phyloP scores from a whole-genome alignment of 352 stramenopile species.

The Peronospora tabacina region DNA sequence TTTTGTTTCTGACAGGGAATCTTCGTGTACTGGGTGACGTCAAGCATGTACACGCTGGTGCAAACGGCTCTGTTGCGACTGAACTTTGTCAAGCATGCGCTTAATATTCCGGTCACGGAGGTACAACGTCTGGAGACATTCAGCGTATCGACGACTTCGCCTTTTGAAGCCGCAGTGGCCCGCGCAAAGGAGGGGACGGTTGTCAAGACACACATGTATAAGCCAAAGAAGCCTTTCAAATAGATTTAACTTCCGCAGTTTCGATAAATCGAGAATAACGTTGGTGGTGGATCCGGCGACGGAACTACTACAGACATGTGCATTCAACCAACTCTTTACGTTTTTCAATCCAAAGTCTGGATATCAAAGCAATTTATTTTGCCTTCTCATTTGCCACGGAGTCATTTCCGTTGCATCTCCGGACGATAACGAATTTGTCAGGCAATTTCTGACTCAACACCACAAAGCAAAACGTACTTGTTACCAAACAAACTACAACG shows the following conservation, averaged over 20 bases:
- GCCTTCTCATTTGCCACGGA: conserved; percentile 4
- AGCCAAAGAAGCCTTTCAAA: conserved; percentile 36
- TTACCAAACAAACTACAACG: not conserved
- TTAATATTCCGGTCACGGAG: conserved; percentile 50
- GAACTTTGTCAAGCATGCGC: conserved; percentile 40
- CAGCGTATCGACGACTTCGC: conserved; percentile 34
- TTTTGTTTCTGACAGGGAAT: conserved; percentile 40
- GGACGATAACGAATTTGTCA: conserved; percentile 43
- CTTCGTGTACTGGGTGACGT: conserved; percentile 84
- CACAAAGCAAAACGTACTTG: conserved; percentile 1
- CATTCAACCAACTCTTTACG: conserved; percentile 2
- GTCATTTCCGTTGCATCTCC: conserved; percentile 7
- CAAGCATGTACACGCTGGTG: conserved; percentile 66
- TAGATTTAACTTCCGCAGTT: conserved; percentile 26
- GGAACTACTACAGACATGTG: conserved; percentile 6
- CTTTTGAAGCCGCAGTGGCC: conserved; percentile 64
- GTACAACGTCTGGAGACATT: conserved; percentile 31
- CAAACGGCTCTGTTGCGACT: conserved; percentile 58
- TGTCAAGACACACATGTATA: conserved; percentile 66
- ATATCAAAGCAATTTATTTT: conserved; percentile 4
- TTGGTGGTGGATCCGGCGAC: conserved; percentile 1
- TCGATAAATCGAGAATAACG: conserved; percentile 5
- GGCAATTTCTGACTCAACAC: conserved; percentile 35
- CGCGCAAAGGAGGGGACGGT: conserved; percentile 59
- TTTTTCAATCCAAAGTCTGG: not conserved